Base-by-base conservation (phyloP, 2,329 filamentous ascomycete species). In the Dactylellina cionopaga region DNA sequence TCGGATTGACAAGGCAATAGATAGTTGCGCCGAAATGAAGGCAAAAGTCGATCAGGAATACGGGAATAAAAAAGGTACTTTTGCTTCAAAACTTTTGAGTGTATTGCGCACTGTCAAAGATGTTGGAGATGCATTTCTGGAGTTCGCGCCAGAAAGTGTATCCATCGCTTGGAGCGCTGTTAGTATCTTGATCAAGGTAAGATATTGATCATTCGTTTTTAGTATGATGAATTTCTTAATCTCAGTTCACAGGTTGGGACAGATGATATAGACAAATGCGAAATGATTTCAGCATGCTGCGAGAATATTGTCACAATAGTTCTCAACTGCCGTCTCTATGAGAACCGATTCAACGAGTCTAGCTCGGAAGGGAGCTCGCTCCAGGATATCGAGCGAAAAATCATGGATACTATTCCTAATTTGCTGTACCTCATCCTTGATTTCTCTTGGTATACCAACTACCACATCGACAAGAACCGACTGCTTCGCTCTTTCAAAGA, bases 141-240 rank as follows among this genome's bases (percentile, higher is more conserved):
- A 68, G 35, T 68, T 46, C 39, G 63, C 63, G 11, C 44, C 63
- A 3, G 54, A 68, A 6, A 59, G 39, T 29, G 35, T 59, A 13
- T 52, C 43, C 29, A 68, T 68, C 29, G 63, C 44, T 5, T 68
- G 63, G 63, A 41, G 54, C 15, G 63, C 63, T 10, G 54, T 68
- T 22, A 68, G 54, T 17, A 29, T 29, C 5, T 35, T 68, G 11
- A 59, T 68, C 6, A 52, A n/a, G 22, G 63, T 68, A 68, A 54
- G n/a, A 29, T 44, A 5, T n/a, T 31, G n/a, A n/a, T n/a, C n/a
- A n/a, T n/a, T n/a, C n/a, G n/a, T 5, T 51, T 3, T 6, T 31
- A 51, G 24, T 17, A 51, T 51, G 24, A 51, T 15, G 6, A n/a
- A 44, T 29, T 7, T 13, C 1, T 44, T 19, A 7, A 31, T 9